A percentile compares a stretch with the other conserved stretches of the same genome.
These are phyloP conservation scores for Tanacetum coccineum DNA, from an alignment of 129 eudicot genomes.

Conservation along the genomic window DNA sequence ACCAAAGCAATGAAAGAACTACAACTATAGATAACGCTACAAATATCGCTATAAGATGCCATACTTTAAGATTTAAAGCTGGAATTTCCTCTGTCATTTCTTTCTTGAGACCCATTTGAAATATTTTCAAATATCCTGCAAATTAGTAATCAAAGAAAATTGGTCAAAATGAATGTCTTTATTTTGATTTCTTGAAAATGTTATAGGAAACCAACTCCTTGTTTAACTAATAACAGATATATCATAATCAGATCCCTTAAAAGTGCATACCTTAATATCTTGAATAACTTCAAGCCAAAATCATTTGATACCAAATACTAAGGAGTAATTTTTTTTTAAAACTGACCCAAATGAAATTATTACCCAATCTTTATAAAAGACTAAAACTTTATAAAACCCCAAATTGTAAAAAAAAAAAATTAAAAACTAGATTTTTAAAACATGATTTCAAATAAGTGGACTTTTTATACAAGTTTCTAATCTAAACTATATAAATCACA, in stretches of 20 bases:
- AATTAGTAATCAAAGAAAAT: constrained; percentile 1
- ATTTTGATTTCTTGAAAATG: too few species aligned
- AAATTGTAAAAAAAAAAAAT: too few species aligned
- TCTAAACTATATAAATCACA: constrained; percentile 17
- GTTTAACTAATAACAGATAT: too few species aligned
- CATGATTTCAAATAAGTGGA: constrained; percentile 1
- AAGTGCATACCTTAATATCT: constrained; percentile 15
- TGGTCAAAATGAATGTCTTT: too few species aligned
- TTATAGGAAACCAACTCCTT: too few species aligned
- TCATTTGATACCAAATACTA: background rate
- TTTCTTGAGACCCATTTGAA: constrained; percentile 57
- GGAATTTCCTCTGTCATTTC: constrained; percentile 59
- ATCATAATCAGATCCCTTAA: constrained; percentile 12
- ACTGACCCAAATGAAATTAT: too few species aligned
- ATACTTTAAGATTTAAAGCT: constrained; percentile 67
- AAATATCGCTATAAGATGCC: constrained; percentile 68
- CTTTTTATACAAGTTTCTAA: constrained; percentile 9
- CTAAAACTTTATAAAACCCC: background rate
- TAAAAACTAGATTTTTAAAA: background rate
- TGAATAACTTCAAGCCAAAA: background rate
- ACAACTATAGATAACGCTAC: constrained; percentile 49
- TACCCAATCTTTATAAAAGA: background rate
- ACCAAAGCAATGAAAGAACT: constrained; percentile 49
- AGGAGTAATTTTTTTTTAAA: too few species aligned
- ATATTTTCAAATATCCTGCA: constrained; percentile 34